phyloP scores from a whole-genome alignment of 2,329 filamentous ascomycete genomes.

The Aspergillus eucalypticola region DNA sequence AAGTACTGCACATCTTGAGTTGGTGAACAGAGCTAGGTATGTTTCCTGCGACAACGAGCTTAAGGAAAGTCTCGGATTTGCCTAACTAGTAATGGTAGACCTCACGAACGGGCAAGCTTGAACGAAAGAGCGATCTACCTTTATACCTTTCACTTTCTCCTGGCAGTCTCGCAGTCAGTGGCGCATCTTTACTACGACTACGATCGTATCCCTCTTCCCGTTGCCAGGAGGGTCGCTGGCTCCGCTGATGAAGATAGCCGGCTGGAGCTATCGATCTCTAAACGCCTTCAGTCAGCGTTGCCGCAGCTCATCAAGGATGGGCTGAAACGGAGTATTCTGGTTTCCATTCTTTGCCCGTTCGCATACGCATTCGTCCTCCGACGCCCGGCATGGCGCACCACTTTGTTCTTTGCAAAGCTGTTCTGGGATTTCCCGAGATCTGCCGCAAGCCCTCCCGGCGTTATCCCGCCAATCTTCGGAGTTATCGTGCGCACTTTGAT shows the following conservation, averaged over 20 bases:
- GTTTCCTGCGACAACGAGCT: constrained; percentile 33
- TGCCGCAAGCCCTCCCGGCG: constrained; percentile 58
- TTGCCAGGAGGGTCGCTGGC: constrained; percentile 37
- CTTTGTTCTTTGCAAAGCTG: constrained; percentile 68
- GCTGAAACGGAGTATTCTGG: constrained; percentile 39
- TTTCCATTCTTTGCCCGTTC: constrained; percentile 51
- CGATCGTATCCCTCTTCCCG: constrained; percentile 64
- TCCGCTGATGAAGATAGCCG: constrained; percentile 40
- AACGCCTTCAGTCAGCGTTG: constrained; percentile 41
- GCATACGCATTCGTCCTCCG: constrained; percentile 67
- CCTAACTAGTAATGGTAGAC: constrained; percentile 29
- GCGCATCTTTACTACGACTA: constrained; percentile 72
- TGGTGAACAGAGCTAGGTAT: constrained; percentile 69
- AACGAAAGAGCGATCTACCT: constrained; percentile 88
- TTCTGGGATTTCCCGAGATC: constrained; percentile 76
- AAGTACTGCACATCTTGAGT: constrained; percentile 62
- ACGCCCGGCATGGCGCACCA: constrained; percentile 65
- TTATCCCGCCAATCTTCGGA: constrained; percentile 58
- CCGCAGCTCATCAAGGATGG: constrained; percentile 35
- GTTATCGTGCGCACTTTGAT: constrained; percentile 58
- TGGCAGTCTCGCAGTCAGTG: constrained; percentile 69
- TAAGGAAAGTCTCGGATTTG: background rate
- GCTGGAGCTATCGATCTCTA: constrained; percentile 36
- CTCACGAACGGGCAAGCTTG: constrained; percentile 68
- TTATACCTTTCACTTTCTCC: constrained; percentile 66